Evolutionary conservation across 176 grass and related monocot genomes (phyloP), one percentile per base, ranked within the genome.

Genomic region (Juncus inflexus): DNA sequence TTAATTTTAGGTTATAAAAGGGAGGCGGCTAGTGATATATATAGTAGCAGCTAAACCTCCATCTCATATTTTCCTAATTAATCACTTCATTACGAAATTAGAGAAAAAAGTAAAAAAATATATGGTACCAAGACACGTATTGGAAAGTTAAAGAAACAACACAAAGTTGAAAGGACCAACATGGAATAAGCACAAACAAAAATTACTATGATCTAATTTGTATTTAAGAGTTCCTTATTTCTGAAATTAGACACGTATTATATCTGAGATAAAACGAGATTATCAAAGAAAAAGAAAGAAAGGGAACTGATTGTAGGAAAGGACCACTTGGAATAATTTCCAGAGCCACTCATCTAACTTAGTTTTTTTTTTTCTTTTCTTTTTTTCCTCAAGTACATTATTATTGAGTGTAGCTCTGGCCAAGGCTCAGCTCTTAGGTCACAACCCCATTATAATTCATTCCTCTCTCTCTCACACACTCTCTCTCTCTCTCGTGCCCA

Each of bases 371-470:
- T 60, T 5, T 12, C 6, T 62, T 64, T 51, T 65, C 61, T 28
- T 61, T 16, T 70, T 79, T 78, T 55, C 36, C 12, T 40, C 66
- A 62, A 71, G 76, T 63, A 78, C 60, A 70, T 56, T 78, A 69
- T 56, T 68, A 69, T 54, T 78, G 64, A 40, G 65, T 70, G 64
- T 66, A 72, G 43, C 66, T 63, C 66, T 63, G 61, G 56, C 42
- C 74, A 67, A 77, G 54, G 49, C 63, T 47, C 76, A 70, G 40
- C 50, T 15, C 68, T 63, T 79, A 71, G 69, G 58, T 79, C 66
- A 71, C 76, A 64, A 61, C 37, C 76, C 49, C 67, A 71, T 79
- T 71, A 64, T 72, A 79, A 64, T 72, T 62, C 45, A 64, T 67
- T 78, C 62, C 66, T 68, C 51, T 70, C 38, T 58, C 53, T 39